A percentile compares a stretch with the other conserved stretches of the same genome.
Conservation (phyloP, 2,329 filamentous ascomycete genomes). For the Teratosphaeria epicoccoides region DNA sequence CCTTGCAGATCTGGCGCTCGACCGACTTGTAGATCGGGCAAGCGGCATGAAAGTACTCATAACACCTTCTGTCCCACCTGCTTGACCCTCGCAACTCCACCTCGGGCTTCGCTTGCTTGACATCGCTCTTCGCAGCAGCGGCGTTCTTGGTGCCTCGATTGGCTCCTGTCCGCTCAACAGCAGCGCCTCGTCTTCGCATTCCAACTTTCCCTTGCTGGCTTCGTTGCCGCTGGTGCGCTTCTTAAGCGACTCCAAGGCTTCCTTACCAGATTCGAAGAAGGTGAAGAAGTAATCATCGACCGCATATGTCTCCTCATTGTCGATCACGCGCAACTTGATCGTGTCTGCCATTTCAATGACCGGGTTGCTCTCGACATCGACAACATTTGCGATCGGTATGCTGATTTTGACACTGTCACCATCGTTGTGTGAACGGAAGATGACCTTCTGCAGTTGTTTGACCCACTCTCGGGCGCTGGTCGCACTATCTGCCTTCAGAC, state of each 20-base stretch:
- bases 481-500: slow-evolving; percentile 79
- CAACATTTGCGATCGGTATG: slow-evolving; percentile 73
- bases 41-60: not conserved
- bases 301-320: slow-evolving; percentile 87
- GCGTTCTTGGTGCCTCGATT: not conserved
- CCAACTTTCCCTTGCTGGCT: slow-evolving; percentile 8
- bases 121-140: not conserved
- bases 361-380: slow-evolving; percentile 85
- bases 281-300: slow-evolving; percentile 99
- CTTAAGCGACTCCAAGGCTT: slow-evolving; percentile 69
- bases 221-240: slow-evolving; percentile 58
- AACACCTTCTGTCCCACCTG: not conserved
- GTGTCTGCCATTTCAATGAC: slow-evolving; percentile 90
- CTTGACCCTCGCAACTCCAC: slow-evolving; percentile 29
- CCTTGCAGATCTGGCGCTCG: not conserved
- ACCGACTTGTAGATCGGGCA: not conserved
- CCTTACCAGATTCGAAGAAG: slow-evolving; percentile 77
- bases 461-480: slow-evolving; percentile 94
- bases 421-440: slow-evolving; percentile 91
- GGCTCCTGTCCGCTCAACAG: not conserved
- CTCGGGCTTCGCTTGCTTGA: slow-evolving; percentile 24
- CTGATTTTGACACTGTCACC: slow-evolving; percentile 96
- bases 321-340: slow-evolving; percentile 83
- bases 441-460: slow-evolving; percentile 82
- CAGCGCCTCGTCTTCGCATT: slow-evolving; percentile 6